Evolutionary conservation across 331 rosid species (phyloP), one percentile per base, ranked within the genome.

Genomic region (Rhamnella rubrinervis): DNA sequence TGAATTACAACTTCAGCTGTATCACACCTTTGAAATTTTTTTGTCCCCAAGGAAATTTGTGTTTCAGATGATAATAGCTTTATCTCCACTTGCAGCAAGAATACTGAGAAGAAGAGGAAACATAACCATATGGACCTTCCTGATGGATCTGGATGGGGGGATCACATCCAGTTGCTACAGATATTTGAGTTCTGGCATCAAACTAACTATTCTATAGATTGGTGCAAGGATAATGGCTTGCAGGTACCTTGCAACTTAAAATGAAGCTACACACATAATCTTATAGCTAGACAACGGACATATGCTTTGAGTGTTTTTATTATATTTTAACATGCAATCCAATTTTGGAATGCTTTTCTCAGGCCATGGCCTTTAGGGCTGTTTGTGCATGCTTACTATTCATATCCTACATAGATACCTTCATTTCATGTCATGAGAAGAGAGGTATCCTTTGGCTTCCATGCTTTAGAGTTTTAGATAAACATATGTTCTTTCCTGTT

Each of bases 111-210:
- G 79, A 93, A 89, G 85, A 88, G 97, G 88, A 93, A 93, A 71
- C 87, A 77, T 19, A 58, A 76, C 39, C 60, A 67, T 56, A 35
- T 77, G 74, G 85, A 81, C 72, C 92, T 91, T 84, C 97, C 96
- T 75, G 97, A 89, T 87, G 97, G 97, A 64, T 87, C 81, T 76
- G 98, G 98, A 70, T 87, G 81, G 86, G 98, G 97, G 71, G 98
- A 93, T 74, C 96, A 93, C 73, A 88, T 93, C 75, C 97, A 91
- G 46, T 87, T 91, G 82, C 84, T 93, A 59, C 96, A 93, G 78
- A 91, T 89, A 78, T 93, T 55, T 71, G 95, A 93, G 55, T 70
- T 81, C 16, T 91, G 97, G 97, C 87, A 89, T 80, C 91, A 70
- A 63, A 84, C 78, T 69, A 81, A 87, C 80, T 87, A 78, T 73